Base-by-base conservation (phyloP, 1,284 basidiomycete genomes). In the Athelia psychrophila region DNA sequence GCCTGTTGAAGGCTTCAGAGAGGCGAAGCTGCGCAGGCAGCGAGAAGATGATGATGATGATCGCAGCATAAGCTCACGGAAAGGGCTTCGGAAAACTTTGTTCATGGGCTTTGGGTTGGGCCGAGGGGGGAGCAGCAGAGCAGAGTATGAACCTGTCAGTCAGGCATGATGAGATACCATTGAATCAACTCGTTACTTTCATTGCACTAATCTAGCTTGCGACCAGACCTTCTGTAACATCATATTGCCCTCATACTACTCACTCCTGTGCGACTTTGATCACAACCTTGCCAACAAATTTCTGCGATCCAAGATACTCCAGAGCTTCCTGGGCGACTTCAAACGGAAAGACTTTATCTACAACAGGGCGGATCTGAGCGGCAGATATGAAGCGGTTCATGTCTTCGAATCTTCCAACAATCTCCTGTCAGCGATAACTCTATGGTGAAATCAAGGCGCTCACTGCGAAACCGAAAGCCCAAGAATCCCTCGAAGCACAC, bases 1-100 rank as follows among this genome's bases (percentile, higher is more conserved):
- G 6, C 94, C 94, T 2, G 58, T 75, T 1, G 92, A 93, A 64
- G 93, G 92, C 3, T 92, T 92, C 65, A 67, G 70, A 47, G 88
- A 89, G 65, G 87, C 85, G 55, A 85, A 83, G 72, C 68, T 67
- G 64, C 71, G 74, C 64, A 74, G 74, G 57, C 75, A 79, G 60
- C 67, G 68, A 57, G 85, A 87, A 59, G 84, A 86, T 51, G 77
- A 76, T 24, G 76, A 76, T 42, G 77, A 78, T 44, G 71, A 73
- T 44, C 57, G 61, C 49, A 30, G 27, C 27, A 30, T 30, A 6
- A 51, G 61, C 46, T 64, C 59, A 54, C 61, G 50, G 64, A 76
- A 75, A 57, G 64, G 68, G 32, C 69, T 74, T 54, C 76, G 82
- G 56, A 73, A 73, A 55, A 66, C 74, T 1, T 53, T 78, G 54